Percentiles rank a stretch among this genome's conserved stretches.
Conservation (phyloP, 495 filamentous ascomycete genomes). For the Aspergillus wentii region DNA sequence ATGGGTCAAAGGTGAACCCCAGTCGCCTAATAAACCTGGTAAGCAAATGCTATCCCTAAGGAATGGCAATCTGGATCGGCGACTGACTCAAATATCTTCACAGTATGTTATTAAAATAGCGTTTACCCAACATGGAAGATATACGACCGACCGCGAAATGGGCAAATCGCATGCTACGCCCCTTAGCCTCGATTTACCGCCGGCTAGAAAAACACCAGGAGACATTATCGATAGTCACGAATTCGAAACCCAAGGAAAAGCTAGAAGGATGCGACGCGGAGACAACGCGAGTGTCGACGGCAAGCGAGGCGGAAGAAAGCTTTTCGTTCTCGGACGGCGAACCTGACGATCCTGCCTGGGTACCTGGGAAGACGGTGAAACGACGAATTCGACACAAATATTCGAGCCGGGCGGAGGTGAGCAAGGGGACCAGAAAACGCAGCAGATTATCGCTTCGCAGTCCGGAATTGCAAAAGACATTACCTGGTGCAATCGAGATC, state of each 20-base stretch:
- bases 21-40: no score
- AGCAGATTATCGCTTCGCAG: slow-evolving; percentile 31
- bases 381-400: slow-evolving; percentile 37
- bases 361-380: slow-evolving; percentile 31
- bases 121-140: slow-evolving; percentile 43
- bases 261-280: slow-evolving; percentile 2
- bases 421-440: slow-evolving; percentile 17
- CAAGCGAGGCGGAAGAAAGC: slow-evolving; percentile 3
- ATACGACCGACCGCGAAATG: slow-evolving; percentile 40
- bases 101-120: no score
- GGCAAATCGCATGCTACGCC: slow-evolving; percentile 46
- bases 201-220: slow-evolving; percentile 42
- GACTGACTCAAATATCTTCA: no score
- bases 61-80: no score
- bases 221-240: slow-evolving; percentile 28
- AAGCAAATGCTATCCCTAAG: no score
- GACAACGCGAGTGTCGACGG: slow-evolving; percentile 1
- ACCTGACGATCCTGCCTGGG: slow-evolving; percentile 39
- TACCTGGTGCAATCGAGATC: slow-evolving; percentile 44
- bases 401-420: slow-evolving; percentile 22
- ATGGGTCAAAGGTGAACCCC: no score
- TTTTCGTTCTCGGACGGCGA: slow-evolving; percentile 32
- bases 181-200: slow-evolving; percentile 39
- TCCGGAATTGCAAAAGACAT: slow-evolving; percentile 30
- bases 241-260: slow-evolving; percentile 17